Evolutionary conservation across 202 grass and related monocot species (phyloP), one percentile per base, ranked within the genome.

Genomic region (Digitaria exilis): DNA sequence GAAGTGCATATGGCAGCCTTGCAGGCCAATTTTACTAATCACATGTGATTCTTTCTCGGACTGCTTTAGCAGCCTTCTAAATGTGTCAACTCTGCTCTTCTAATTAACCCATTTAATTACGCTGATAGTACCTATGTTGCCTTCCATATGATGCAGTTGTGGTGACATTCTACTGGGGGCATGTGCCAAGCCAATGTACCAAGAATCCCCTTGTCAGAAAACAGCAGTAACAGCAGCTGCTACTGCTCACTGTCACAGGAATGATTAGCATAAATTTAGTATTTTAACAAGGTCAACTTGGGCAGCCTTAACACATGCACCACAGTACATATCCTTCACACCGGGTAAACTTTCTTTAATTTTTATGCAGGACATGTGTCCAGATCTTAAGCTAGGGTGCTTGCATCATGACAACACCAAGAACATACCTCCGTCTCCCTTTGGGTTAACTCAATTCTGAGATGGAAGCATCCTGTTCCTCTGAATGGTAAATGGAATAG

Each of bases 271-370:
- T 16, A 34, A 9, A 13, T 13, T 48, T 41, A 39, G 37, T 79
- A 75, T 86, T 82, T 79, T 63, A 86, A 75, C 84, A 84, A 84
- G 52, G 88, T 87, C 88, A 87, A 87, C 88, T 87, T 87, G 58
- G 80, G 68, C 74, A 83, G 59, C 28, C 42, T n/a, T 28, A 82
- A 82, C 78, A 82, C 83, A 86, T 74, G 79, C 83, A 51, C 56
- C 26, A 25, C 79, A 67, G 82, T 81, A 56, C 82, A 72, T 18
- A 15, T 70, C 43, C 76, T 39, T 76, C 79, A 52, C 15, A 34
- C 57, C 42, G 49, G 73, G 39, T 90, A 79, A 77, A 78, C 85
- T 65, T 87, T 48, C 44, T 82, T 76, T 82, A 76, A 12, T 69
- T 60, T 41, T 45, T 85, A 37, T 85, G 63, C 65, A 73, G 58